A percentile compares a stretch with the other conserved stretches of the same genome.
Evolutionary conservation across 306 rosid genomes (phyloP).

Genomic region (Cucurbita pepo): DNA sequence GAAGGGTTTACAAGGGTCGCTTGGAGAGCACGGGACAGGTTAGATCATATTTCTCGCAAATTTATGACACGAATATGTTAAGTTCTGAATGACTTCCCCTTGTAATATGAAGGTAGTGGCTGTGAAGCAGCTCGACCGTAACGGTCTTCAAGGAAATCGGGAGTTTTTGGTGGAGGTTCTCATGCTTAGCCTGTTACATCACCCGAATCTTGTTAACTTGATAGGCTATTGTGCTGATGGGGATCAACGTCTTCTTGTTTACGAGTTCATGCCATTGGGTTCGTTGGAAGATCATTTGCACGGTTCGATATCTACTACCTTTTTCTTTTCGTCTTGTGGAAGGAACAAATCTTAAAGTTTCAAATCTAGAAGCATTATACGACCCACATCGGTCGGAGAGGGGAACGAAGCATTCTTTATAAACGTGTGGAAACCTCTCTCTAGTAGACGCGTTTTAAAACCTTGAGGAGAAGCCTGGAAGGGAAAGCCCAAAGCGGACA

Average conservation of each 20-base stretch:
- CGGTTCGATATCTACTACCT: slow-evolving; percentile 40
- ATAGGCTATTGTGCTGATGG: slow-evolving; percentile 91
- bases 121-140: slow-evolving; percentile 73
- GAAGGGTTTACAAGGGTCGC: slow-evolving; percentile 86
- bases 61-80: neutral
- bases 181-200: slow-evolving; percentile 99
- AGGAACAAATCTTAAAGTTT: neutral
- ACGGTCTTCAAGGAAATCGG: slow-evolving; percentile 63
- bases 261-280: slow-evolving; percentile 96
- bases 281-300: slow-evolving; percentile 99
- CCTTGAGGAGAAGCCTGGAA: too few relatives aligned
- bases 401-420: too few relatives aligned
- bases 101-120: slow-evolving; percentile 49
- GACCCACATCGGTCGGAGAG: neutral
- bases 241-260: slow-evolving; percentile 72
- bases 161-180: slow-evolving; percentile 98
- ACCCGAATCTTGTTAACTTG: slow-evolving; percentile 86
- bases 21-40: slow-evolving; percentile 93
- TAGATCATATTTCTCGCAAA: neutral
- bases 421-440: too few relatives aligned
- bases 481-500: too few relatives aligned
- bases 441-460: too few relatives aligned
- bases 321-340: neutral
- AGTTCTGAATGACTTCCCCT: neutral
- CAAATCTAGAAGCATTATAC: neutral